These are phyloP conservation scores for Dactylellina sp. DNA, from an alignment of 2,329 filamentous ascomycete species.

Conservation along the genomic window DNA sequence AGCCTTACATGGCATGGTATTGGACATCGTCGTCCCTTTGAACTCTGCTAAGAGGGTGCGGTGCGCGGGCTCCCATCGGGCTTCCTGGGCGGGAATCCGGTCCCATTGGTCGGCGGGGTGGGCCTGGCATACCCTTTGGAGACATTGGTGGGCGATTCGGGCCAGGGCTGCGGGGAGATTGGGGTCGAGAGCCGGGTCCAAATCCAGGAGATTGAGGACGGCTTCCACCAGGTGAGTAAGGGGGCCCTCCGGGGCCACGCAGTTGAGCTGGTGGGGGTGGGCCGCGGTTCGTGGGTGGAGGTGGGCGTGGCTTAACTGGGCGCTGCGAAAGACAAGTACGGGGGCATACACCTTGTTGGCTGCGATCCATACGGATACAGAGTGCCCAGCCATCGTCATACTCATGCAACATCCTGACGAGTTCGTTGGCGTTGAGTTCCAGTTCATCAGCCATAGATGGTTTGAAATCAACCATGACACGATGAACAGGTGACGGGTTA, in stretches of 20 bases:
- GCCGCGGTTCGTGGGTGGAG: constrained; percentile 40
- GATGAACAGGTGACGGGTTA: constrained; percentile 75
- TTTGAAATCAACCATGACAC: constrained; percentile 92
- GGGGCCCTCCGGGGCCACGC: constrained; percentile 25
- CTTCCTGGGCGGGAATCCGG: constrained; percentile 45
- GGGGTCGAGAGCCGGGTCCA: constrained; percentile 43
- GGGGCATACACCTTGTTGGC: constrained; percentile 90
- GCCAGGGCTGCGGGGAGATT: constrained; percentile 53
- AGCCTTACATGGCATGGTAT: constrained; percentile 55
- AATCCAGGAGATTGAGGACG: constrained; percentile 52
- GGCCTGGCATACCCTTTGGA: constrained; percentile 55
- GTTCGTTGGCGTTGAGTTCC: constrained; percentile 80
- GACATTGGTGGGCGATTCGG: constrained; percentile 54
- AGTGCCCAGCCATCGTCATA: constrained; percentile 99
- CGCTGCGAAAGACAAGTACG: constrained; percentile 92
- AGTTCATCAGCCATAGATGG: constrained; percentile 94
- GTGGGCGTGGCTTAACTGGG: constrained; percentile 83
- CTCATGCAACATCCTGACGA: constrained; percentile 90
- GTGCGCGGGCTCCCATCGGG: constrained; percentile 46
- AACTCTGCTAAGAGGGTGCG: constrained; percentile 53
- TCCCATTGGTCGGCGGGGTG: constrained; percentile 46
- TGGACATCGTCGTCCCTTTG: constrained; percentile 47
- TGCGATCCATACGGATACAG: constrained; percentile 88
- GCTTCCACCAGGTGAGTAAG: constrained; percentile 38
- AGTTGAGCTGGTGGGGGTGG: constrained; percentile 34